phyloP scores from a whole-genome alignment of 192 early-diverging fungal genomes.

The Jimgerdemannia lactiflua region DNA sequence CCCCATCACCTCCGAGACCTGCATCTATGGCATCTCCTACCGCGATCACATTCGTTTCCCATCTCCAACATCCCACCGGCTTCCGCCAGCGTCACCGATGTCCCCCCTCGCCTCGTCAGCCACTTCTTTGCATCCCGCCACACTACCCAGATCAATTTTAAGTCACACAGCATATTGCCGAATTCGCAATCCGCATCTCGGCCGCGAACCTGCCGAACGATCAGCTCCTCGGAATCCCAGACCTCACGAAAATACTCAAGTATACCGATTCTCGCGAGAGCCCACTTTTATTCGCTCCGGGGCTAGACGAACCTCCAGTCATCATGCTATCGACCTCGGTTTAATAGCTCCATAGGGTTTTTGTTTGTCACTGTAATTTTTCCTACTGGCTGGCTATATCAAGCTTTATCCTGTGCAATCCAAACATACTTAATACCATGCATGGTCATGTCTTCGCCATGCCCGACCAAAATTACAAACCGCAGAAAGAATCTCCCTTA shows the following conservation, averaged over 20 bases:
- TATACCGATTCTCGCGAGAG: slow-evolving; percentile 20
- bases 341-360: neutral
- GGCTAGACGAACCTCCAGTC: slow-evolving; percentile 34
- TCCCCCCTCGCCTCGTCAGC: slow-evolving; percentile 38
- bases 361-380: too few species aligned
- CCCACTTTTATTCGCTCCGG: slow-evolving; percentile 33
- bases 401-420: too few species aligned
- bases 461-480: too few species aligned
- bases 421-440: too few species aligned
- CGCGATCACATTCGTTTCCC: slow-evolving; percentile 29
- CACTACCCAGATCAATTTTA: slow-evolving; percentile 27
- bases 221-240: slow-evolving; percentile 26
- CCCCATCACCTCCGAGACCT: slow-evolving; percentile 11
- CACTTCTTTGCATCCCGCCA: slow-evolving; percentile 35
- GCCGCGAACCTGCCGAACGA: slow-evolving; percentile 35
- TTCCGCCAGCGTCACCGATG: slow-evolving; percentile 2
- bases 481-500: too few species aligned
- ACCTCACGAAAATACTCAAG: slow-evolving; percentile 17
- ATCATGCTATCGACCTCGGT: slow-evolving; percentile 2
- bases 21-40: slow-evolving; percentile 23
- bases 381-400: too few species aligned
- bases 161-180: slow-evolving; percentile 17
- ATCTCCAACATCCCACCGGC: slow-evolving; percentile 4
- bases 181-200: slow-evolving; percentile 35
- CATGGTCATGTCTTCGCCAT: too few species aligned